Evolutionary conservation across 2,329 filamentous ascomycete species (phyloP), one percentile per base, ranked within the genome.

Genomic region (Alternaria ethzedia): DNA sequence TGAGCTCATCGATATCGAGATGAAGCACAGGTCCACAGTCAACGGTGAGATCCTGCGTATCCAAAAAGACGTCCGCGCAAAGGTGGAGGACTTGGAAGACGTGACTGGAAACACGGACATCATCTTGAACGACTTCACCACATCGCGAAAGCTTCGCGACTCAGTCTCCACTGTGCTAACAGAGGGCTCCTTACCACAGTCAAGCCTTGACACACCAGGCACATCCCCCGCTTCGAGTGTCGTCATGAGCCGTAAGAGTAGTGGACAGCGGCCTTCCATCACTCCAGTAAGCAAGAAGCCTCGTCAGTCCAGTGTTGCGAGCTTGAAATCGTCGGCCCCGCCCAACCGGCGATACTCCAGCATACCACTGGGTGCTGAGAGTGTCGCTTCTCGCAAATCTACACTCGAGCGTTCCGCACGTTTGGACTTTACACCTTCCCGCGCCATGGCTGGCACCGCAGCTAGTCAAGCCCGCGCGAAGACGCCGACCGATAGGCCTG

Each of bases 41-140:
- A 98, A 99, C 75, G 96, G 96, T 47, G 96, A 98, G 80, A 96
- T 98, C 66, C 81, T 98, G 26, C 89, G 94, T 47, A 84, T 98
- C 30, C 91, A 97, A 73, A 88, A 89, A 7, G 94, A 98, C 72
- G 91, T 97, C 83, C 90, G 93, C 74, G 85, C 88, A n/a, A 90
- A 91, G 72, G 96, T 94, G 88, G 87, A 90, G 68, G 86, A 88
- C 5, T 83, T 97, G 55, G 93, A 94, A 75, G 85, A 86, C 13
- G 88, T 92, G 66, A 95, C 96, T 83, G 86, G 84, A 62, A 91
- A 94, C 6, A 89, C 96, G 82, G 93, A 97, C 77, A 76, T 85
- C 7, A 82, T 88, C 15, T 78, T 98, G 30, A 92, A 96, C 61
- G 93, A 96, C 57, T 79, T 84, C 45, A 80, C 82, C 61, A 87